Conservation (phyloP, 139 green algal species). For the Tetraselmis chui region DNA sequence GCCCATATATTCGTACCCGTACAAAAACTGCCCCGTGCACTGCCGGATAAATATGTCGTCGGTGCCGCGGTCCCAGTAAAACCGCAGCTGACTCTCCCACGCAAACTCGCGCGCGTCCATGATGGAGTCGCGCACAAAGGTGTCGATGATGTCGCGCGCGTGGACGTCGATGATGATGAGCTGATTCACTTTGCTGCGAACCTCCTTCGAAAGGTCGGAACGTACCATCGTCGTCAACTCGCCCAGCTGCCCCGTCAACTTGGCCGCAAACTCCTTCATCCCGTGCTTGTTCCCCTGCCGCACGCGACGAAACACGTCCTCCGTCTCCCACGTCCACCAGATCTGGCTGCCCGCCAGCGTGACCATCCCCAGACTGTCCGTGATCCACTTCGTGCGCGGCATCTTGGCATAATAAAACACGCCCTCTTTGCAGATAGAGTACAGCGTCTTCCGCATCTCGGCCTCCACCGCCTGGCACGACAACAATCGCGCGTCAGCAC, state of each 20-base stretch:
- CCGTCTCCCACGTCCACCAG: conserved; percentile 87
- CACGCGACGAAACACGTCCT: conserved; percentile 73
- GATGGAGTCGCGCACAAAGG: conserved; percentile 72
- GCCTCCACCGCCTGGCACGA: conserved; percentile 44
- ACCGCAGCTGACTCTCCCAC: conserved; percentile 79
- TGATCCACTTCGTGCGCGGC: conserved; percentile 67
- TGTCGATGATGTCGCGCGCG: conserved; percentile 76
- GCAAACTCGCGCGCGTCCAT: conserved; percentile 78
- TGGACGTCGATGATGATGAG: conserved; percentile 86
- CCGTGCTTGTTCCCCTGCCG: conserved; percentile 68
- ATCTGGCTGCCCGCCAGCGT: conserved; percentile 79
- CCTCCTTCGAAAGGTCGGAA: conserved; percentile 50
- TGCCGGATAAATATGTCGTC: conserved; percentile 80
- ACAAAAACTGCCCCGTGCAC: conserved; percentile 67
- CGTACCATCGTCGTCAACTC: conserved; percentile 76
- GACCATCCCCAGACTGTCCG: conserved; percentile 76
- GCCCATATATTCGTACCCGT: conserved; percentile 80
- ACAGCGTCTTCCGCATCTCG: conserved; percentile 71
- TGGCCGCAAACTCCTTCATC: conserved; percentile 72
- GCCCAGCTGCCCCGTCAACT: conserved; percentile 66
- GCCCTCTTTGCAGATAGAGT: conserved; percentile 67
- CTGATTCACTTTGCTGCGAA: conserved; percentile 77
- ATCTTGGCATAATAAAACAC: conserved; percentile 66
- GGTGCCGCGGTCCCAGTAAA: conserved; percentile 60
- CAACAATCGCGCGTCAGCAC: too few relatives aligned